phyloP scores from a whole-genome alignment of 202 grass and related monocot genomes.

The Bolboschoenoplectus hybrid region DNA sequence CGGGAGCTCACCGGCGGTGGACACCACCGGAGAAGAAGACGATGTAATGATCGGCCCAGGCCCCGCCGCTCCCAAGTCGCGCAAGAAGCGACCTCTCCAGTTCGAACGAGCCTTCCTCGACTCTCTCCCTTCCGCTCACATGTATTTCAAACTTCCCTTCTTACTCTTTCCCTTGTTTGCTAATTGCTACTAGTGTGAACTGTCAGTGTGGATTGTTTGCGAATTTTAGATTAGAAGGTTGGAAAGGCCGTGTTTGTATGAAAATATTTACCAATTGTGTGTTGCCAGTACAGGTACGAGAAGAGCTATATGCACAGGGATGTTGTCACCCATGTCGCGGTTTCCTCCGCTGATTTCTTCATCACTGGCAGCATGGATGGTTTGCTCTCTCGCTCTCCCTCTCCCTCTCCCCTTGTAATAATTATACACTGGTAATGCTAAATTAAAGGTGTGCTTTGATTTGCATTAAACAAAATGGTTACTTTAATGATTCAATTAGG shows the following conservation, averaged over 20 bases:
- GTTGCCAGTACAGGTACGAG: constrained; percentile 74
- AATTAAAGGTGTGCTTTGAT: not conserved
- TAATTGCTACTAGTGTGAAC: not conserved
- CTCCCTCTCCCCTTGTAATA: not conserved
- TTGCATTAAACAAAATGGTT: not conserved
- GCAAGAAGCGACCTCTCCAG: constrained; percentile 89
- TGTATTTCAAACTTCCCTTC: constrained; percentile 45
- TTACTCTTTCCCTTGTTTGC: not conserved
- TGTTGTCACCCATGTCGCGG: constrained; percentile 87
- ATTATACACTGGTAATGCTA: not conserved
- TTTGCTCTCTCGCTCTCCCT: constrained; percentile 27
- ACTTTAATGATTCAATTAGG: constrained; percentile 44
- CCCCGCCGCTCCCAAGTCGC: constrained; percentile 50
- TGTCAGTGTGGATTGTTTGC: not conserved
- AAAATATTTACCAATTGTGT: constrained; percentile 20
- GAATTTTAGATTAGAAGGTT: not conserved
- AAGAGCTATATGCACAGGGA: constrained; percentile 99
- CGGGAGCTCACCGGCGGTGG: constrained; percentile 40
- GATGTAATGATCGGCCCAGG: constrained; percentile 71
- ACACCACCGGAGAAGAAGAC: constrained; percentile 42
- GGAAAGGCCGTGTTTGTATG: constrained; percentile 14
- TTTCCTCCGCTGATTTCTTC: constrained; percentile 81
- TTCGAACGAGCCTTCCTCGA: constrained; percentile 95
- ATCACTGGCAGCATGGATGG: constrained; percentile 91
- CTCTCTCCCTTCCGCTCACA: constrained; percentile 79